These are phyloP conservation scores for Lachnellula suecica DNA, from an alignment of 2,329 filamentous ascomycete genomes.

Conservation along the genomic window DNA sequence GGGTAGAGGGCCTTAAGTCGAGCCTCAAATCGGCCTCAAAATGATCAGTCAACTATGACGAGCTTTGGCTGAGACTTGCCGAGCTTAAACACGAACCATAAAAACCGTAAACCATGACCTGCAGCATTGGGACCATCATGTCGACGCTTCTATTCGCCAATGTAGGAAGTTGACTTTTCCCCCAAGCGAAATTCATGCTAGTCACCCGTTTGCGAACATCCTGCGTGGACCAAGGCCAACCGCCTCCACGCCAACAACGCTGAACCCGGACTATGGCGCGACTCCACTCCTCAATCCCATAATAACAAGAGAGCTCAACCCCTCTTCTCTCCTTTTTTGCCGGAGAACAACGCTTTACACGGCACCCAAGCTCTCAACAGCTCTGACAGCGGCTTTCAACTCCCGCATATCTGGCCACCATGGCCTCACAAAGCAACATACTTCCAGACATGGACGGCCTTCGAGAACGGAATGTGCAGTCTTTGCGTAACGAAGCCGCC, in stretches of 20 bases:
- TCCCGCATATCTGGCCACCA: conserved; percentile 5
- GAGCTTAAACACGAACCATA: neutral
- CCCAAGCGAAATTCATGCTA: neutral
- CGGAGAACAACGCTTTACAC: too few relatives aligned
- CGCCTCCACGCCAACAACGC: neutral
- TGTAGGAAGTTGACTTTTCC: neutral
- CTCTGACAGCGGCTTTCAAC: conserved; percentile 7
- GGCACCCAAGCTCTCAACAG: conserved; percentile 6
- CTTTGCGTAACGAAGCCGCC: conserved; percentile 7
- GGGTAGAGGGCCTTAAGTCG: too few relatives aligned
- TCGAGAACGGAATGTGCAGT: conserved; percentile 24
- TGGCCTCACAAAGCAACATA: conserved; percentile 12
- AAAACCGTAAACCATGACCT: neutral
- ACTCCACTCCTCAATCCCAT: neutral
- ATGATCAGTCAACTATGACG: neutral
- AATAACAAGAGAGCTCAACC: too few relatives aligned
- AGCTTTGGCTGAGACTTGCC: neutral
- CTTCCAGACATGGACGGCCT: conserved; percentile 18
- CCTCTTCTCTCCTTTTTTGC: too few relatives aligned
- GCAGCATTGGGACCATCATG: neutral
- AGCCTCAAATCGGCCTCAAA: too few relatives aligned
- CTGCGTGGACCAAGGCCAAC: neutral
- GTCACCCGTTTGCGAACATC: neutral
- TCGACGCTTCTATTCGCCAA: neutral
- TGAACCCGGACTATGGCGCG: neutral